A percentile compares a stretch with the other conserved stretches of the same genome.
These are phyloP conservation scores for Cystobasidium tubakii DNA, from an alignment of 768 basidiomycete genomes.

Conservation along the genomic window DNA sequence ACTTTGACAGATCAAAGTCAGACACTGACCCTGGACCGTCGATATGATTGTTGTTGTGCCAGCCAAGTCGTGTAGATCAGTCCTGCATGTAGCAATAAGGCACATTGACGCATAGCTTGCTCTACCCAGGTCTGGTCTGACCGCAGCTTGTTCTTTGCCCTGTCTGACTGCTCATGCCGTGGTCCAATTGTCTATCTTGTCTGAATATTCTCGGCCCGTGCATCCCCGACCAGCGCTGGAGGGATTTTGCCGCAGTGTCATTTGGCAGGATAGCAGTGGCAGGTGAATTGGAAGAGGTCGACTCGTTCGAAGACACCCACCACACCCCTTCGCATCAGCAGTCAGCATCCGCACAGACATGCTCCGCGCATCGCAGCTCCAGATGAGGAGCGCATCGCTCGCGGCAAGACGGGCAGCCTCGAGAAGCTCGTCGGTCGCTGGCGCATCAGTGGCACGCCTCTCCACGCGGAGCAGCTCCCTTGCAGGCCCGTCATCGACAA, in stretches of 20 bases:
- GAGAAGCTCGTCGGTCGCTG: background rate
- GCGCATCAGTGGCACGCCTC: background rate
- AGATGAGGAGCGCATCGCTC: background rate
- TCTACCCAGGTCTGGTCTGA: too few relatives aligned
- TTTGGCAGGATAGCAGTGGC: background rate
- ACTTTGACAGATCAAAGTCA: too few relatives aligned
- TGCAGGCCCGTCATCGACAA: background rate
- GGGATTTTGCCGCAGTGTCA: background rate
- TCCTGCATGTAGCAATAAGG: too few relatives aligned
- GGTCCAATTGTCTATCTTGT: background rate
- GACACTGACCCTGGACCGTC: too few relatives aligned
- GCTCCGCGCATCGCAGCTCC: conserved; percentile 12
- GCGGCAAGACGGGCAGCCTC: conserved; percentile 7
- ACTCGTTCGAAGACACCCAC: too few relatives aligned
- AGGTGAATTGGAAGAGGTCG: background rate
- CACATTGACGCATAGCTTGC: too few relatives aligned
- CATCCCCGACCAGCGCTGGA: background rate
- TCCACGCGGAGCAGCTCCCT: background rate
- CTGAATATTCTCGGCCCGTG: background rate
- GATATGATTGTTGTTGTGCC: too few relatives aligned
- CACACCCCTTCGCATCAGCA: too few relatives aligned
- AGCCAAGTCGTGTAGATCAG: too few relatives aligned
- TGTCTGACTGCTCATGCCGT: too few relatives aligned
- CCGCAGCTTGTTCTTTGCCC: too few relatives aligned
- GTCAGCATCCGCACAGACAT: background rate